These are phyloP conservation scores for Baffinella frigidus DNA, from an alignment of 208 protist genomes.

Conservation along the genomic window DNA sequence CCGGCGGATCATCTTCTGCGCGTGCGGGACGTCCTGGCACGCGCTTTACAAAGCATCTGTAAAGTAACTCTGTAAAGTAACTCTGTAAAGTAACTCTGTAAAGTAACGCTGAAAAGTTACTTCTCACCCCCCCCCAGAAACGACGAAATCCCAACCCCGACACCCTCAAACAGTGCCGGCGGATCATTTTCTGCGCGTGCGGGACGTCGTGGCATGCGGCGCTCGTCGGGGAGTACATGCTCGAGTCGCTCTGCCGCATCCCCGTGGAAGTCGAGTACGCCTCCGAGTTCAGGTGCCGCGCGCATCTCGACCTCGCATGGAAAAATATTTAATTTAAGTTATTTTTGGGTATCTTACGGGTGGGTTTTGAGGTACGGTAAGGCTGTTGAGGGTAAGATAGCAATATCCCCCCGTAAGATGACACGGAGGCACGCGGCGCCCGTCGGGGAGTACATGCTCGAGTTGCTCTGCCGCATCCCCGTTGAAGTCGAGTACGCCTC, in stretches of 20 bases:
- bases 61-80: conserved; percentile 42
- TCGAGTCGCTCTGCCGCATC: conserved; percentile 51
- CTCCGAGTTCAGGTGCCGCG: conserved; percentile 61
- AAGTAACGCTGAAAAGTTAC: no score
- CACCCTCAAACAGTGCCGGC: conserved; percentile 70
- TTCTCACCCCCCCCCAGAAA: no score
- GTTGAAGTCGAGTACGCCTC: conserved; percentile 66
- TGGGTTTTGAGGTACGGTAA: no score
- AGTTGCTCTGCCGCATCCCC: conserved; percentile 34
- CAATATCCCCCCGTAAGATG: background rate
- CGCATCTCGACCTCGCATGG: no score
- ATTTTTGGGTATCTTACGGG: no score
- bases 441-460: conserved; percentile 65
- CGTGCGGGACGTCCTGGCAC: conserved; percentile 90
- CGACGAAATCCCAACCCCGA: no score
- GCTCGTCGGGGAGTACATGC: conserved; percentile 65
- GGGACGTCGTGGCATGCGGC: conserved; percentile 86
- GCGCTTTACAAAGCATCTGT: conserved; percentile 69
- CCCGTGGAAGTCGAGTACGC: conserved; percentile 65
- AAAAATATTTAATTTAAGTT: no score
- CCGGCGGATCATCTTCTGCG: conserved; percentile 85
- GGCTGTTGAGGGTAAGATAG: no score
- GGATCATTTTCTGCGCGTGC: conserved; percentile 89
- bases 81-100: no score
- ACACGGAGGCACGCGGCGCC: conserved; percentile 83